These are phyloP conservation scores for Mrakia frigida DNA, from an alignment of 768 basidiomycete species.

Conservation along the genomic window DNA sequence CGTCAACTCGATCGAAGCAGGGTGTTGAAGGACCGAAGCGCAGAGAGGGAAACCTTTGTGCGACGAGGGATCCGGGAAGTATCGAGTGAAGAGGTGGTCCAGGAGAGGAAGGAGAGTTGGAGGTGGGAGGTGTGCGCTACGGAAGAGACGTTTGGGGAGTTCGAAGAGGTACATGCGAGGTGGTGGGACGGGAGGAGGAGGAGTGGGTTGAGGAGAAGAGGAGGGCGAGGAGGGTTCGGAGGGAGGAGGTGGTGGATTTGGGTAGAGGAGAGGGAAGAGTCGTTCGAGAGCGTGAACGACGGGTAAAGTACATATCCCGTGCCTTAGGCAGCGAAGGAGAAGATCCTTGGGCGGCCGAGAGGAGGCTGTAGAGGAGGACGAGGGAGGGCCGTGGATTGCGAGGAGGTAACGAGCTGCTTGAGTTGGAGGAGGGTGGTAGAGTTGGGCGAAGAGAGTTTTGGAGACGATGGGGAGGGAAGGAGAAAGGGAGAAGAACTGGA, in stretches of 20 bases:
- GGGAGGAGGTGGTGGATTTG: conserved; percentile 33
- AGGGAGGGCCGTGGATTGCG: conserved; percentile 40
- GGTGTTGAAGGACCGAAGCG: conserved; percentile 57
- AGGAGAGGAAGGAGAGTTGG: conserved; percentile 38
- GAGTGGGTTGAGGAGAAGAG: conserved; percentile 51
- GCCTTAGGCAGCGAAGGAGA: conserved; percentile 37
- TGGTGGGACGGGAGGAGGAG: conserved; percentile 32
- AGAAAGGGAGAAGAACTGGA: conserved; percentile 67
- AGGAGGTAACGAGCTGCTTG: conserved; percentile 66
- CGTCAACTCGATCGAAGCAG: conserved; percentile 53
- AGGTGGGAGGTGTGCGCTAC: conserved; percentile 43
- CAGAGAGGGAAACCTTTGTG: conserved; percentile 76
- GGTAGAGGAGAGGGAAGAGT: conserved; percentile 51
- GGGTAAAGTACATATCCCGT: conserved; percentile 40
- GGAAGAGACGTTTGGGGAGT: conserved; percentile 66
- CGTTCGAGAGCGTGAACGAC: conserved; percentile 37
- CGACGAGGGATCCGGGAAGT: conserved; percentile 56
- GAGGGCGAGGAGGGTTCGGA: conserved; percentile 39
- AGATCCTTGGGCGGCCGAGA: conserved; percentile 31
- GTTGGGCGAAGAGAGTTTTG: conserved; percentile 53
- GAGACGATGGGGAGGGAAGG: conserved; percentile 59
- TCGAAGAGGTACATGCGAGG: conserved; percentile 36
- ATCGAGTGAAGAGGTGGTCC: conserved; percentile 42
- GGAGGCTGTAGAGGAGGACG: not conserved
- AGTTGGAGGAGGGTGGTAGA: conserved; percentile 54